A percentile compares a stretch with the other conserved stretches of the same genome.
Evolutionary conservation across 306 rosid species (phyloP).

Genomic region (Purshia tridentata): DNA sequence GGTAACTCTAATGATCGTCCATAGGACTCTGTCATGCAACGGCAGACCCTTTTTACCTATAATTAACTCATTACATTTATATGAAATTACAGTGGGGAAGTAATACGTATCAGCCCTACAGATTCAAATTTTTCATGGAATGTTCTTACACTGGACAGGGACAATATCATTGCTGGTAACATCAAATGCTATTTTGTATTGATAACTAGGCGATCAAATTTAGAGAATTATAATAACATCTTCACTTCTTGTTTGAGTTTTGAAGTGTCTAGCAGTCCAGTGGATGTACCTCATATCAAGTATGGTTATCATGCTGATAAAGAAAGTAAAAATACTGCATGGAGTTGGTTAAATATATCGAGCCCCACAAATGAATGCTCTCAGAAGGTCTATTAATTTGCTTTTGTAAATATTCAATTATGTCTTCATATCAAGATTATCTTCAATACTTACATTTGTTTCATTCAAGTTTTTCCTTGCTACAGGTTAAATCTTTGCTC

Average conservation of each 20-base stretch:
- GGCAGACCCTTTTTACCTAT: conserved; percentile 4
- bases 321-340: conserved; percentile 41
- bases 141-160: conserved; percentile 71
- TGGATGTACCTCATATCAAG: conserved; percentile 79
- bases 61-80: conserved; percentile 21
- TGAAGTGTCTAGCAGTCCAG: conserved; percentile 88
- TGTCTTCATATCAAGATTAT: conserved; percentile 18
- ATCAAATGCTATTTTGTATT: conserved; percentile 28
- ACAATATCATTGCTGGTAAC: conserved; percentile 86
- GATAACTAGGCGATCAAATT: conserved; percentile 13
- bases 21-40: conserved; percentile 17
- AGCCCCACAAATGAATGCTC: conserved; percentile 60
- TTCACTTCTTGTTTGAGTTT: conserved; percentile 21
- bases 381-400: conserved; percentile 57
- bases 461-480: conserved; percentile 12
- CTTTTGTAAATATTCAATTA: conserved; percentile 12
- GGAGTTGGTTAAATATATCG: conserved; percentile 79
- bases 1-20: conserved; percentile 38
- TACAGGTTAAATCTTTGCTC: conserved; percentile 71
- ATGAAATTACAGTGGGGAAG: conserved; percentile 60
- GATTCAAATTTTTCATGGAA: conserved; percentile 77
- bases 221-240: conserved; percentile 7
- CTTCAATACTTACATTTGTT: conserved; percentile 17
- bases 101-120: conserved; percentile 58
- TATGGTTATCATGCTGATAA: conserved; percentile 62